Evolutionary conservation across 805 yeast species (phyloP), one percentile per base, ranked within the genome.

Genomic region (Teunomyces funiuensis): DNA sequence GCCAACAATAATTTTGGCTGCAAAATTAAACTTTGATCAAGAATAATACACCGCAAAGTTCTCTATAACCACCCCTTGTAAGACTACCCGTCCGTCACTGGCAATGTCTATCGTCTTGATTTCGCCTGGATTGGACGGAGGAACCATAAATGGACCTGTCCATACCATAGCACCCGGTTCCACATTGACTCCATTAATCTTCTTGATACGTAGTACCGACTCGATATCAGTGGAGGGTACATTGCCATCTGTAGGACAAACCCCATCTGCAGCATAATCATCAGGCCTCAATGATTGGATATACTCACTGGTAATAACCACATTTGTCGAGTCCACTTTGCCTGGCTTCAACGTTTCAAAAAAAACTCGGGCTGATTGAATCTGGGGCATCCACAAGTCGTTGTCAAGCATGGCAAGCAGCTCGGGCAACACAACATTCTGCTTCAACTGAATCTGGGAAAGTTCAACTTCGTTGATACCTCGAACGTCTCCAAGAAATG

Each of bases 281-380:
- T 30, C 43, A 17, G 44, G 36, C 31, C 48, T 26, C 16, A 52
- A 20, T 14, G 39, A 18, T 7, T 42, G 37, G 1, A 66, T 43
- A 41, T 52, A 60, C 6, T 61, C 59, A 6, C 46, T 40, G 2
- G 64, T 58, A 6, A 76, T 57, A 6, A 50, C 36, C 1, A 50
- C 45, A 36, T 77, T 77, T 16, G 43, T 43, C 0, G 59, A 37
- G 46, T 80, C 83, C 11, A 77, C 44, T 1, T 54, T 42, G 0
- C 74, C 76, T 1, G 61, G 51, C 6, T 42, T 44, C 15, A 80
- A 44, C 16, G 63, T 59, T 55, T 83, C 88, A 26, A 82, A 42
- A 4, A 58, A 54, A 11, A 80, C 29, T 31, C 80, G 60, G 4
- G 76, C 47, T 2, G 81, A 73, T 7, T 60, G 55, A 2, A 79